Conservation (phyloP, 495 filamentous ascomycete species). For the Xylaria venustula region DNA sequence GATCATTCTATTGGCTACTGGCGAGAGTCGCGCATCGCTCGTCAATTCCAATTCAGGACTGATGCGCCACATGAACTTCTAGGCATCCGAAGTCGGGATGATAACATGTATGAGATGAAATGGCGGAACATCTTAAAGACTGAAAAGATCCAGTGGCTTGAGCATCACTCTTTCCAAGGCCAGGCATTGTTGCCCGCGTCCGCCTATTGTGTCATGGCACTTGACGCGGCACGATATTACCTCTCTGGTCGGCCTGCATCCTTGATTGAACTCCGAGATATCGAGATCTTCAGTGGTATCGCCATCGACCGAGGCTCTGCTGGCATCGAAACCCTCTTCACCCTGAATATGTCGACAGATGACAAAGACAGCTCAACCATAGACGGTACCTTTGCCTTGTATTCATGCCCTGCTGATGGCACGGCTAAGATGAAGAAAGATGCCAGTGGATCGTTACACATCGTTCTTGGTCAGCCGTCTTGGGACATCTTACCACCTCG, state of each 20-base stretch:
- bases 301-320: slow-evolving; percentile 45
- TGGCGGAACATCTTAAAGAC: slow-evolving; percentile 49
- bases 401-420: slow-evolving; percentile 34
- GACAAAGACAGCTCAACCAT: slow-evolving; percentile 15
- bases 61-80: slow-evolving; percentile 46
- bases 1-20: slow-evolving; percentile 46
- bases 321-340: slow-evolving; percentile 48
- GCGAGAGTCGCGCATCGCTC: slow-evolving; percentile 48
- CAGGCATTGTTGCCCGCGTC: slow-evolving; percentile 44
- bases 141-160: slow-evolving; percentile 42
- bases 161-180: slow-evolving; percentile 43
- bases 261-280: slow-evolving; percentile 37
- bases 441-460: slow-evolving; percentile 32
- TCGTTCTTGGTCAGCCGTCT: slow-evolving; percentile 33
- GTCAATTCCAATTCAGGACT: slow-evolving; percentile 40
- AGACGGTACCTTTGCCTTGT: slow-evolving; percentile 38
- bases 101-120: slow-evolving; percentile 37
- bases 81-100: slow-evolving; percentile 43
- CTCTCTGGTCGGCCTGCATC: slow-evolving; percentile 31
- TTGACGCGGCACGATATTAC: slow-evolving; percentile 37
- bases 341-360: slow-evolving; percentile 22
- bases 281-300: slow-evolving; percentile 48
- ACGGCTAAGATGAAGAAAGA: slow-evolving; percentile 37
- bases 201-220: slow-evolving; percentile 43
- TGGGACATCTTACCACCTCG: slow-evolving; percentile 25